A percentile compares a stretch with the other conserved stretches of the same genome.
Conservation (phyloP, 768 basidiomycete genomes). For the Lyophyllum semitale region DNA sequence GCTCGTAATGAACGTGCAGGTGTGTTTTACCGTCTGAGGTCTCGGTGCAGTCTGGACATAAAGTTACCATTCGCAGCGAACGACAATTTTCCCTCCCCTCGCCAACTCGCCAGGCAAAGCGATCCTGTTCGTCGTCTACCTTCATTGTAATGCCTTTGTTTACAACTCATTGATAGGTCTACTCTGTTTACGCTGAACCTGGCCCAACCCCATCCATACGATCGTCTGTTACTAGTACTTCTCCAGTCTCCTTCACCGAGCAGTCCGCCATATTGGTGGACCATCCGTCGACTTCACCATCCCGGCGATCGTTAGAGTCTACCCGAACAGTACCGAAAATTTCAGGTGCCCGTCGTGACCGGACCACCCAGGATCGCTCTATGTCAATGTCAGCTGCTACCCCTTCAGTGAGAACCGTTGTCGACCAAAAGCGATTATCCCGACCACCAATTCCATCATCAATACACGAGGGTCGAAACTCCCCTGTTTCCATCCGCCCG, state of each 20-base stretch:
- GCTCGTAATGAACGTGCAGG: conserved; percentile 44
- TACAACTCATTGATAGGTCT: conserved; percentile 27
- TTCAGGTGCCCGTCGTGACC: conserved; percentile 56
- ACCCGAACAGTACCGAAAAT: conserved; percentile 58
- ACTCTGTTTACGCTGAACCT: conserved; percentile 65
- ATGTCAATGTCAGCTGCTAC: conserved; percentile 77
- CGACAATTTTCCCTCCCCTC: conserved; percentile 20
- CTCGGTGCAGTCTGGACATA: not conserved
- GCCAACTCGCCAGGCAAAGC: conserved; percentile 30
- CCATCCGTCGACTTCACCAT: conserved; percentile 22
- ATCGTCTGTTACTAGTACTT: conserved; percentile 42
- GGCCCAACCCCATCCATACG: conserved; percentile 40
- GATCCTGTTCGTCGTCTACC: conserved; percentile 12
- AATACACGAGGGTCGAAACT: conserved; percentile 39
- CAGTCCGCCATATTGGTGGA: conserved; percentile 28
- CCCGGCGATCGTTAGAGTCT: conserved; percentile 74
- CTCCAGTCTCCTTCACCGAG: conserved; percentile 42
- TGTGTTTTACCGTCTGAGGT: conserved; percentile 29
- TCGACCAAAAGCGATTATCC: conserved; percentile 38
- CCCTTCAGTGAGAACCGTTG: conserved; percentile 46
- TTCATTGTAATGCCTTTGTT: not conserved
- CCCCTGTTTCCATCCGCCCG: conserved; percentile 40
- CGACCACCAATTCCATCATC: conserved; percentile 33
- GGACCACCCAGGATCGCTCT: conserved; percentile 65
- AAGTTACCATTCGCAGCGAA: conserved; percentile 4